Percentiles rank a stretch among this genome's conserved stretches.
phyloP scores from a whole-genome alignment of 345 rosid genomes.

The Euclidium syriacum region DNA sequence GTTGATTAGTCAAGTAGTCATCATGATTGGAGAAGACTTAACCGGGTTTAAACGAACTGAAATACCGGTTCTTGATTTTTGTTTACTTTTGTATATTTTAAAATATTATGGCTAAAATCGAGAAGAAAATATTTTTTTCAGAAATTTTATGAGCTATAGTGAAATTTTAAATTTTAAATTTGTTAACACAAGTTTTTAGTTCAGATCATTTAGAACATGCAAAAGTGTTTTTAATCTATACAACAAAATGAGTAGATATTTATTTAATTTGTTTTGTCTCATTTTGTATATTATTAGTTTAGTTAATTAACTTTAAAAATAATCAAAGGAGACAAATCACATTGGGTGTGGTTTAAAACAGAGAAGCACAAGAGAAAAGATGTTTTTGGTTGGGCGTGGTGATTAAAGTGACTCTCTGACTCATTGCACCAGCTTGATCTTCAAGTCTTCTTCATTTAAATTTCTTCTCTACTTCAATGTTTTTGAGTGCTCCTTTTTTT shows the following conservation, averaged over 20 bases:
- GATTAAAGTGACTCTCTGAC: constrained; percentile 23
- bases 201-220: too few species aligned
- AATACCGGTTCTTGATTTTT: background rate
- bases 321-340: constrained; percentile 6
- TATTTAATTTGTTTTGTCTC: background rate
- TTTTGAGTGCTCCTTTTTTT: background rate
- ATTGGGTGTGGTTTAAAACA: constrained; percentile 11
- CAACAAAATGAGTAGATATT: too few species aligned
- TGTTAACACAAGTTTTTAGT: too few species aligned
- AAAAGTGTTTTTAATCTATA: too few species aligned
- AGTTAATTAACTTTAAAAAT: background rate
- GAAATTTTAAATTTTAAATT: background rate
- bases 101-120: background rate
- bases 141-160: background rate
- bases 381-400: constrained; percentile 37
- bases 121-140: background rate
- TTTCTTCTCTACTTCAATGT: constrained; percentile 17
- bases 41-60: background rate
- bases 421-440: constrained; percentile 21
- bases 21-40: background rate
- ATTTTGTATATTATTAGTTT: background rate
- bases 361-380: constrained; percentile 15
- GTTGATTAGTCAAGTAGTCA: constrained; percentile 29
- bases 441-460: constrained; percentile 25
- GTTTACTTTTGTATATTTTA: background rate